A percentile compares a stretch with the other conserved stretches of the same genome.
Conservation (phyloP, 352 stramenopile species). For the Pythium grandisporangium region DNA sequence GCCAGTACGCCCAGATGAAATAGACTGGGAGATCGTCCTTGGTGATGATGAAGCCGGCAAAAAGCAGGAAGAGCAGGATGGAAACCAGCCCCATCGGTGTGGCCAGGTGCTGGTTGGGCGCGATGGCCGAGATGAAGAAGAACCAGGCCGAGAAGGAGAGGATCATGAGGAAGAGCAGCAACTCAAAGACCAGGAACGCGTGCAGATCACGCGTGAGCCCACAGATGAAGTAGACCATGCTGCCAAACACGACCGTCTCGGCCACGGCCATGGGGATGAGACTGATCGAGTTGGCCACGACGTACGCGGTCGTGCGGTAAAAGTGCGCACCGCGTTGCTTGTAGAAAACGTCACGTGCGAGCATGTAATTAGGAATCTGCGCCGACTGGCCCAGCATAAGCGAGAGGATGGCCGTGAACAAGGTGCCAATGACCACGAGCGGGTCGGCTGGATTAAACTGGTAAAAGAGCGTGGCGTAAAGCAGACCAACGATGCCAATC, state of each 20-base stretch:
- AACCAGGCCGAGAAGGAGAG: constrained; percentile 19
- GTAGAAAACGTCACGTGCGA: constrained; percentile 42
- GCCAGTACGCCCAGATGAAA: constrained; percentile 33
- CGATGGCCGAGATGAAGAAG: constrained; percentile 15
- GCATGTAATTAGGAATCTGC: constrained; percentile 52
- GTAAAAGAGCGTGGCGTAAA: constrained; percentile 12
- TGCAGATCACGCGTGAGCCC: constrained; percentile 27
- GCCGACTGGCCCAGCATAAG: constrained; percentile 40
- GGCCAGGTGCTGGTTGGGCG: constrained; percentile 13
- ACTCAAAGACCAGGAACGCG: constrained; percentile 47
- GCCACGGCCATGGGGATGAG: constrained; percentile 28
- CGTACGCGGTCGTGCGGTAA: constrained; percentile 56
- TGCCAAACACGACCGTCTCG: constrained; percentile 30
- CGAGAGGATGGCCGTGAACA: constrained; percentile 58
- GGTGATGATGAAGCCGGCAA: constrained; percentile 24
- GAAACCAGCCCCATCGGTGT: constrained; percentile 14
- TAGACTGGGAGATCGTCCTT: constrained; percentile 21
- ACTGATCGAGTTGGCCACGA: constrained; percentile 28
- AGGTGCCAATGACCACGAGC: constrained; percentile 35
- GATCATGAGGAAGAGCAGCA: constrained; percentile 43
- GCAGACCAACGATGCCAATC: constrained; percentile 10
- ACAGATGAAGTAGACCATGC: constrained; percentile 41
- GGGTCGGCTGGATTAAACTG: constrained; percentile 8
- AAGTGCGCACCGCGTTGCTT: constrained; percentile 66
- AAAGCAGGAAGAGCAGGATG: constrained; percentile 20